A percentile compares a stretch with the other conserved stretches of the same genome.
These are phyloP conservation scores for Trametes hirsuta DNA, from an alignment of 1,284 basidiomycete species.

Conservation along the genomic window DNA sequence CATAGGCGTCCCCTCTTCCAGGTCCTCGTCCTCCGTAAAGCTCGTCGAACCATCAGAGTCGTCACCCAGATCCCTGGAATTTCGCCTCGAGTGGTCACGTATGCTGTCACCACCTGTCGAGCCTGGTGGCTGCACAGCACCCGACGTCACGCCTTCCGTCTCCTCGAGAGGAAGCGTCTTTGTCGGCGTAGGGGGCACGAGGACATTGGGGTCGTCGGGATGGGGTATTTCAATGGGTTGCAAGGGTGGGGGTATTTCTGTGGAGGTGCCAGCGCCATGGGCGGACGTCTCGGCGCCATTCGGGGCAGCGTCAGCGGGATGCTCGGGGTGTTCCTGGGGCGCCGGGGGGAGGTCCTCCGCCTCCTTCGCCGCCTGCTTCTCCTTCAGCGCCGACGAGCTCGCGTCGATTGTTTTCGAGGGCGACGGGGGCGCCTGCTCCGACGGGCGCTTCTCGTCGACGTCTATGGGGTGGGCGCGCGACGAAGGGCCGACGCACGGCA, in stretches of 20 bases:
- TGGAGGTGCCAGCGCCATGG: conserved; percentile 11
- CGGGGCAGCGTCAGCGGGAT: conserved; percentile 13
- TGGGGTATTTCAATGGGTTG: conserved; percentile 33
- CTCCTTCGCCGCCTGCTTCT: conserved; percentile 36
- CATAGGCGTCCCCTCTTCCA: conserved; percentile 45
- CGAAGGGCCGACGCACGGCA: conserved; percentile 52
- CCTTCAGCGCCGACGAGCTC: conserved; percentile 31
- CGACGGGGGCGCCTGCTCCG: conserved; percentile 12
- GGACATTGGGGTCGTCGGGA: conserved; percentile 38
- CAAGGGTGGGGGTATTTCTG: conserved; percentile 28
- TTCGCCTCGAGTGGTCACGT: conserved; percentile 40
- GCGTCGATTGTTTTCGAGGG: conserved; percentile 18
- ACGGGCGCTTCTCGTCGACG: conserved; percentile 27
- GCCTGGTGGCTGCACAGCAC: conserved; percentile 73
- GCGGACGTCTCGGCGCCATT: conserved; percentile 19
- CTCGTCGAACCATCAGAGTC: conserved; percentile 48
- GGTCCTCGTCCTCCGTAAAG: conserved; percentile 51
- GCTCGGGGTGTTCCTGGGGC: conserved; percentile 15
- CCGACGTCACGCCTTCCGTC: conserved; percentile 69
- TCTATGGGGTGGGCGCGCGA: conserved; percentile 41
- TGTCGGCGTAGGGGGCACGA: conserved; percentile 61
- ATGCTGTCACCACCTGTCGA: conserved; percentile 54
- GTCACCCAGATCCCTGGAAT: conserved; percentile 41
- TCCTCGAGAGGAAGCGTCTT: conserved; percentile 45
- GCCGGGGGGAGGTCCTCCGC: conserved; percentile 32